Evolutionary conservation across 306 rosid species (phyloP).

Genomic region (Oxytropis ochrocephala): DNA sequence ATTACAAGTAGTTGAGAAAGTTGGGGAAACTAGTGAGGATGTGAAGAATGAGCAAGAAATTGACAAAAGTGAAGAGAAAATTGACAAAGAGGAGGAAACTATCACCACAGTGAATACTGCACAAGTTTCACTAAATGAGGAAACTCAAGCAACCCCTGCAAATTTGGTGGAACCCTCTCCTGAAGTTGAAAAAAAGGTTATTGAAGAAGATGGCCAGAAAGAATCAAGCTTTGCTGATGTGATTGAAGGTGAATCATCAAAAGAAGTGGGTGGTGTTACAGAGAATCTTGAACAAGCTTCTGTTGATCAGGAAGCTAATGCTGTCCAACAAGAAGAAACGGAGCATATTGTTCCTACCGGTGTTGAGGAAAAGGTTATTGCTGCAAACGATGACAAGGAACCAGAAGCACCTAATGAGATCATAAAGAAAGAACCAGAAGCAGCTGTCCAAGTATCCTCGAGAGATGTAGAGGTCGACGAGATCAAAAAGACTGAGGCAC

Average conservation of each 20-base stretch:
- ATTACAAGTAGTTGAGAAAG: conserved; percentile 22
- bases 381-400: conserved; percentile 28
- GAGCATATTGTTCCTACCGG: conserved; percentile 9
- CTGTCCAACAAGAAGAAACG: conserved; percentile 16
- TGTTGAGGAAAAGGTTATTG: conserved; percentile 21
- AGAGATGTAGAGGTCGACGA: conserved; percentile 39
- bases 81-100: conserved; percentile 21
- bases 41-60: conserved; percentile 26
- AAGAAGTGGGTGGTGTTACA: background rate
- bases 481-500: conserved; percentile 29
- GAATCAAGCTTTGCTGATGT: conserved; percentile 20
- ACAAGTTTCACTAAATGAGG: conserved; percentile 26
- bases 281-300: conserved; percentile 15
- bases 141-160: conserved; percentile 12
- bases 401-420: conserved; percentile 5
- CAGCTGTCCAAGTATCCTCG: conserved; percentile 20
- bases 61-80: conserved; percentile 15
- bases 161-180: conserved; percentile 28
- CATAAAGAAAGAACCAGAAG: conserved; percentile 25
- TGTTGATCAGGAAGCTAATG: conserved; percentile 18
- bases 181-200: conserved; percentile 15
- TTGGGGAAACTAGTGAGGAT: conserved; percentile 18
- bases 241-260: background rate
- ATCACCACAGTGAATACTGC: background rate
- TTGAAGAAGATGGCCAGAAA: conserved; percentile 30